Evolutionary conservation across 805 yeast species (phyloP).

Genomic region (Dipodascus geniculatus): DNA sequence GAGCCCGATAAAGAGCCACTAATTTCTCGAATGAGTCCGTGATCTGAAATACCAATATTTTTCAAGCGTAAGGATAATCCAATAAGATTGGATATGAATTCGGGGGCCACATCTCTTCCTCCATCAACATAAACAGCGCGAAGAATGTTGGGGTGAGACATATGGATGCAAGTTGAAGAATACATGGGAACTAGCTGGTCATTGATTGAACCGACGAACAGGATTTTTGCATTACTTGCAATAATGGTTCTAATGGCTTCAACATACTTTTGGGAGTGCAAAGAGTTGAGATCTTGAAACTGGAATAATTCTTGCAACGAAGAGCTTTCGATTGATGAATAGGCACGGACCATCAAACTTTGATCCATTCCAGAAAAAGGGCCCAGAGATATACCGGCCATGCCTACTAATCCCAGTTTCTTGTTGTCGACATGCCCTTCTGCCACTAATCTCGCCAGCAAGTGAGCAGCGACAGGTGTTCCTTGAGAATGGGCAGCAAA

Average conservation of each 20-base stretch:
- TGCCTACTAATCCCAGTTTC: slow-evolving; percentile 65
- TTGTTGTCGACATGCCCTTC: slow-evolving; percentile 34
- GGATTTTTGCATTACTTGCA: slow-evolving; percentile 59
- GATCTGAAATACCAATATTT: slow-evolving; percentile 72
- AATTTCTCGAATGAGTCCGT: slow-evolving; percentile 75
- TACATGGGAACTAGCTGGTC: slow-evolving; percentile 92
- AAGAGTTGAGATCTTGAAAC: slow-evolving; percentile 64
- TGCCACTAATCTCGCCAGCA: slow-evolving; percentile 62
- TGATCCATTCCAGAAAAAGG: slow-evolving; percentile 90
- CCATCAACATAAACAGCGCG: slow-evolving; percentile 86
- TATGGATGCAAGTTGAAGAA: slow-evolving; percentile 72
- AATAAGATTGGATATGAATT: slow-evolving; percentile 64
- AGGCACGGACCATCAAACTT: slow-evolving; percentile 71
- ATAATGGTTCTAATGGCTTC: slow-evolving; percentile 56
- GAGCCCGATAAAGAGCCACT: slow-evolving; percentile 78
- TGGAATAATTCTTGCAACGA: slow-evolving; percentile 80
- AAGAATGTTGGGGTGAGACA: slow-evolving; percentile 80
- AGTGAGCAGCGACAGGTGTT: slow-evolving; percentile 75
- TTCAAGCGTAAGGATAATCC: slow-evolving; percentile 61
- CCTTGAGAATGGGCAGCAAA: slow-evolving; percentile 96
- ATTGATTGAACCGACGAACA: slow-evolving; percentile 79
- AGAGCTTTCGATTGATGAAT: slow-evolving; percentile 80
- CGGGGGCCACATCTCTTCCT: slow-evolving; percentile 60
- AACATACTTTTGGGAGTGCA: slow-evolving; percentile 59
- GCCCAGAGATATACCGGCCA: slow-evolving; percentile 95